Base-by-base conservation (phyloP, 1,284 basidiomycete genomes). In the Xerocomus subilludens region DNA sequence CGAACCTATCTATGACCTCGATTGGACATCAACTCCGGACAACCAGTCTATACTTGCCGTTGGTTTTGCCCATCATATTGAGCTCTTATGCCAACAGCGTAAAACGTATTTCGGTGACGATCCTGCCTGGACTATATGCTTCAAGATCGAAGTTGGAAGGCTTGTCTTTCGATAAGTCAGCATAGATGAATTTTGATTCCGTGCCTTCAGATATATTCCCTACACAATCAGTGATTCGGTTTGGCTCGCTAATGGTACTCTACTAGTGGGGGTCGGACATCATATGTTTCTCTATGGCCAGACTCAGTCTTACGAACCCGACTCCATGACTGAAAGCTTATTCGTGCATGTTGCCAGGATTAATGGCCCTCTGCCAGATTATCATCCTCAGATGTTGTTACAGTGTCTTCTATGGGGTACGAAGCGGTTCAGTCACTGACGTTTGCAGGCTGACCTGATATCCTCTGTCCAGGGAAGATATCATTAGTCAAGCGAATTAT, bases 21-120 rank as follows among this genome's bases (percentile, higher is more conserved):
- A 97, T 82, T 97, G 96, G 96, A 94, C 93, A 33, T 93, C 94
- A n/a, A 96, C 96, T 2, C 93, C 94, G 1, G 94, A 96, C 80
- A 89, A 91, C 70, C 94, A 97, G 80, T 97, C 96, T 7, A 95
- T 97, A 66, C 89, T 98, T 25, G 95, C 96, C 3, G 91, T 97
- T 20, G 96, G 96, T 27, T 96, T 96, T 82, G 82, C 90, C 25
- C 91, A 92, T 76, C 91, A 91, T 62, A 87, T 97, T 7, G 91
- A 96, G 65, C 85, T 98, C n/a, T 85, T 97, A 25, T 96, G 94
- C 80, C 94, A 96, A 80, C 94, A 96, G 82, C 89, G 96, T 23
- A 93, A 95, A 90, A 94, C 94, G 11, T 97, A 98, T 82, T 96
- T 95, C 69, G 93, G 95, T 76, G 90, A 93, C 65, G 91, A 90